These are phyloP conservation scores for Rhodotorula diobovata DNA, from an alignment of 768 basidiomycete genomes.

Conservation along the genomic window DNA sequence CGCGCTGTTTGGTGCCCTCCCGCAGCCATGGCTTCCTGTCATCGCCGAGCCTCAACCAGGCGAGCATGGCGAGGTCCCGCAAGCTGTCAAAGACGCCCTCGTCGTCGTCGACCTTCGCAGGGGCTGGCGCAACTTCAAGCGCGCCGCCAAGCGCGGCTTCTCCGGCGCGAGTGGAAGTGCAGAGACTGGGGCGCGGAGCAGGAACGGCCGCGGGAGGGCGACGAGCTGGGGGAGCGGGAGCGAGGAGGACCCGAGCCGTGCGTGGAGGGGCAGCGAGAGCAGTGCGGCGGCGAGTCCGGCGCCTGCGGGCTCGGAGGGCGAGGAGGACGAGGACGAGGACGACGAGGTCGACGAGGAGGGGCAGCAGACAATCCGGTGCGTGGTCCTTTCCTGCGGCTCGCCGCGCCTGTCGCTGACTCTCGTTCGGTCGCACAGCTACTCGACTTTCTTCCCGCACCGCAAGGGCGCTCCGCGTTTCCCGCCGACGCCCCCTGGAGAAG, in stretches of 20 bases:
- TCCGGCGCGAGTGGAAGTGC: neutral
- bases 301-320: neutral
- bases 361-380: slow-evolving; percentile 10
- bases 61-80: slow-evolving; percentile 16
- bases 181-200: neutral
- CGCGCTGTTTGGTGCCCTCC: slow-evolving; percentile 84
- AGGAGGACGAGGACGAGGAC: slow-evolving; percentile 22
- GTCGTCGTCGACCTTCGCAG: slow-evolving; percentile 78
- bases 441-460: slow-evolving; percentile 30
- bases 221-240: slow-evolving; percentile 8
- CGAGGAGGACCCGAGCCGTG: slow-evolving; percentile 27
- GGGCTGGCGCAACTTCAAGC: slow-evolving; percentile 56
- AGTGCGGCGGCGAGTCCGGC: neutral
- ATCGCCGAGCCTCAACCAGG: slow-evolving; percentile 56
- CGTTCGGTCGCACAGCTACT: slow-evolving; percentile 1
- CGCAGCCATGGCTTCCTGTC: slow-evolving; percentile 85
- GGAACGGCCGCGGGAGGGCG: neutral
- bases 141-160: slow-evolving; percentile 28
- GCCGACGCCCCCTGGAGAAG: neutral
- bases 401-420: neutral
- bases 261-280: slow-evolving; percentile 31
- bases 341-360: slow-evolving; percentile 4
- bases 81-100: slow-evolving; percentile 51
- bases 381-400: neutral
- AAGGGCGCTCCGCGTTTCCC: slow-evolving; percentile 12